Evolutionary conservation across 2,329 filamentous ascomycete species (phyloP), one percentile per base, ranked within the genome.

Genomic region (Teratosphaeria gauchensis): DNA sequence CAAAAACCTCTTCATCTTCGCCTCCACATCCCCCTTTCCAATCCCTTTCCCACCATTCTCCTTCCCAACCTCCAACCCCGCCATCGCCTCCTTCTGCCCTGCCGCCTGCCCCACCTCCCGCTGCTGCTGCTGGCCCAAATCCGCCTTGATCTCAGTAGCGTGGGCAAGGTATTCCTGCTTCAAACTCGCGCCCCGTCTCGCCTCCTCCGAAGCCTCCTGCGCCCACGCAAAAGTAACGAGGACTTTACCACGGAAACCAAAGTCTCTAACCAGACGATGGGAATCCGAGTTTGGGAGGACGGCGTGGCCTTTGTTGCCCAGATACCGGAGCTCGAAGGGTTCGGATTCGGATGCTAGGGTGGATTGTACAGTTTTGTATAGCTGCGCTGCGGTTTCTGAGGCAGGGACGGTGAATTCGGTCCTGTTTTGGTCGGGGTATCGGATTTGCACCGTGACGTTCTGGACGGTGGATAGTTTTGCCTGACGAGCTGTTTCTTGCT

Each of bases 361-460:
- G 51, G 78, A 78, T 56, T 84, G 80, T 19, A 96, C 89, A 63
- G 88, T 90, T 14, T 79, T 77, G 74, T 97, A 90, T 1, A 99
- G 77, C 55, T 83, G 81, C 2, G 81, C 78, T 1, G 86, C 88
- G 0, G 88, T 90, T 56, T 92, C 86, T 1, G 77, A 72, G 21
- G 84, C 83, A 1, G 79, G 81, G 64, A 95, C 84, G n/a, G 80
- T 81, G 75, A 86, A 86, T 56, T 90, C 84, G 33, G 91, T 84
- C 56, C 86, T 85, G 59, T 85, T 88, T 65, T 92, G 89, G 70
- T 97, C 92, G 0, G 92, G 92, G 66, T 96, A 92, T 30, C 92
- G 87, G 54, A 96, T 82, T 63, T 89, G 90, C 63, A 97, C 80
- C 31, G 84, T 81, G 33, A 95, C 82, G 33, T 83, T 82, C 55